Conservation (phyloP, 139 green algal genomes). For the Haematococcus sp. region DNA sequence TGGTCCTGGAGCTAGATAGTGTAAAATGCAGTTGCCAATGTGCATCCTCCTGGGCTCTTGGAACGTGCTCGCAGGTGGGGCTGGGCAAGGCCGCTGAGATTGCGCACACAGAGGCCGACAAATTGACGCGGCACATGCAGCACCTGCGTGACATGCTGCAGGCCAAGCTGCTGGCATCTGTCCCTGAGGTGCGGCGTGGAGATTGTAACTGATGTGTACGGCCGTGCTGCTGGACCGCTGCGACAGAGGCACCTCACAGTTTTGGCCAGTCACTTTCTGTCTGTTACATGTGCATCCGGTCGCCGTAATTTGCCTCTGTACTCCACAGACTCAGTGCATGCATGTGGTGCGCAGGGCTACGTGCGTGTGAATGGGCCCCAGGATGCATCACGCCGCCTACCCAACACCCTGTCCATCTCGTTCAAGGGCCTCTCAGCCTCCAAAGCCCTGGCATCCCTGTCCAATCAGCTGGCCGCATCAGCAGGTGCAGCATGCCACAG, state of each 20-base stretch:
- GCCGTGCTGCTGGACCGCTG: no score
- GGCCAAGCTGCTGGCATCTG: conserved; percentile 34
- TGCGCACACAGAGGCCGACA: conserved; percentile 33
- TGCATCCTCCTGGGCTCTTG: no score
- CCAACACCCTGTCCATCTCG: conserved; percentile 81
- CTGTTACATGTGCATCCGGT: no score
- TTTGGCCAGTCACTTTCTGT: no score
- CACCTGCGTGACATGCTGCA: conserved; percentile 44
- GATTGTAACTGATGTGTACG: no score
- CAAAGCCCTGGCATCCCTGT: conserved; percentile 39
- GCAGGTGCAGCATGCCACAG: conserved; percentile 73
- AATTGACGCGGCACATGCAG: conserved; percentile 43
- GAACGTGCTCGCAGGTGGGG: conserved; percentile 26
- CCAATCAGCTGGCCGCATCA: conserved; percentile 56
- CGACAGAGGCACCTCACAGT: no score
- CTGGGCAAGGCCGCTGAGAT: conserved; percentile 70
- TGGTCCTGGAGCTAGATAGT: no score
- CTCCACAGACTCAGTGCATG: neutral
- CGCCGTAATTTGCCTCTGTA: no score
- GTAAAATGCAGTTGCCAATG: no score
- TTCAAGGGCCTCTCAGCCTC: conserved; percentile 52
- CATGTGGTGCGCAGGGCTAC: conserved; percentile 8
- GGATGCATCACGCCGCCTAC: conserved; percentile 41
- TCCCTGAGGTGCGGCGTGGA: conserved; percentile 28
- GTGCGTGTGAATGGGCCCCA: conserved; percentile 63